phyloP scores from a whole-genome alignment of 176 grass and related monocot species.

The Oryza glumipatula region DNA sequence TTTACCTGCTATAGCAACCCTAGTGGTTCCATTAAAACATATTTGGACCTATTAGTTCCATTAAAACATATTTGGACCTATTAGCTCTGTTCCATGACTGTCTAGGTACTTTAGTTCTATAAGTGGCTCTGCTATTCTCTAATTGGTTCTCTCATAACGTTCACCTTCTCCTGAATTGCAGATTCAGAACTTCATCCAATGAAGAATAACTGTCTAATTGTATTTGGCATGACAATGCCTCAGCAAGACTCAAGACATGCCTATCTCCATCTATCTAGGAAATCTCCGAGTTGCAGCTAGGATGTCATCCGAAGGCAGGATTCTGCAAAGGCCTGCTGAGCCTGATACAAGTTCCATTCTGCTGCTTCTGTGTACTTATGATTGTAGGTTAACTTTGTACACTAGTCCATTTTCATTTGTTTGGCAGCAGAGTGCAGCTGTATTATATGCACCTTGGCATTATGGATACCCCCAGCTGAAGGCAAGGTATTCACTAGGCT shows the following conservation, averaged over 20 bases:
- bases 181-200: conserved; percentile 41
- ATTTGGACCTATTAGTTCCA: not conserved
- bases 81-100: not conserved
- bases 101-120: not conserved
- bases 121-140: conserved; percentile 14
- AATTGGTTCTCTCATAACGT: conserved; percentile 19
- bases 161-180: conserved; percentile 45
- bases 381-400: conserved; percentile 25
- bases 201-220: conserved; percentile 49
- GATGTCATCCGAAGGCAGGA: conserved; percentile 30
- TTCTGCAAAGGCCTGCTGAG: conserved; percentile 12
- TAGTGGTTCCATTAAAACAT: not conserved
- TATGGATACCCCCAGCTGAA: conserved; percentile 6
- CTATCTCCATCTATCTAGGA: conserved; percentile 44
- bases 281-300: conserved; percentile 26
- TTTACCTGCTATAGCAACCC: not conserved
- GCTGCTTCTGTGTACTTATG: conserved; percentile 11
- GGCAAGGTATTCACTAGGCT: conserved; percentile 33
- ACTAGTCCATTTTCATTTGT: conserved; percentile 15
- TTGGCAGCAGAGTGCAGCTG: conserved; percentile 14
- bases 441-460: not conserved
- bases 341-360: not conserved
- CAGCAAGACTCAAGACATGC: conserved; percentile 42
- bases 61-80: not conserved
- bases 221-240: conserved; percentile 47